Evolutionary conservation across 2,329 filamentous ascomycete species (phyloP).

Genomic region (Colletotrichum graminicola): DNA sequence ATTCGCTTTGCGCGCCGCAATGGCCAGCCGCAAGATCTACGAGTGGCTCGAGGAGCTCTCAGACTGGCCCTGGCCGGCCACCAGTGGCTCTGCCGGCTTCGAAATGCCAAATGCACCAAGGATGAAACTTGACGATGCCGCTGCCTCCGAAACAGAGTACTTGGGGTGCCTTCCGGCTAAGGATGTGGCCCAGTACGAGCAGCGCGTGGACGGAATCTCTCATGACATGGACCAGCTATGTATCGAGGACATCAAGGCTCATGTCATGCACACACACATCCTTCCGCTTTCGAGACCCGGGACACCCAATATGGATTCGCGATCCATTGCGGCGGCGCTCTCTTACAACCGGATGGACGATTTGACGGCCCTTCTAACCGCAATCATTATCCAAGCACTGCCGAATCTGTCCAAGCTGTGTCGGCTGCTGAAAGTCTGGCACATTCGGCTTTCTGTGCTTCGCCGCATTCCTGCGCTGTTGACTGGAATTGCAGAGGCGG

Average conservation of each 20-base stretch:
- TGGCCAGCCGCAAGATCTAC: slow-evolving; percentile 77
- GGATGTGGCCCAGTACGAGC: slow-evolving; percentile 77
- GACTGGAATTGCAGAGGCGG: slow-evolving; percentile 72
- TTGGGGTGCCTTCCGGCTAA: slow-evolving; percentile 77
- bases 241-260: slow-evolving; percentile 89
- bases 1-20: slow-evolving; percentile 77
- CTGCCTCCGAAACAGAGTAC: slow-evolving; percentile 57
- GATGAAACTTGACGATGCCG: slow-evolving; percentile 53
- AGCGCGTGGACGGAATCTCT: slow-evolving; percentile 79
- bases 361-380: slow-evolving; percentile 89
- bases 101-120: slow-evolving; percentile 59
- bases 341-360: slow-evolving; percentile 84
- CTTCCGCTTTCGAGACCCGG: slow-evolving; percentile 67
- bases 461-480: slow-evolving; percentile 79
- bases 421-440: slow-evolving; percentile 82
- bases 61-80: slow-evolving; percentile 68
- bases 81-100: slow-evolving; percentile 66
- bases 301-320: slow-evolving; percentile 59
- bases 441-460: slow-evolving; percentile 79
- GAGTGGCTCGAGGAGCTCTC: slow-evolving; percentile 79
- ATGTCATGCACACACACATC: slow-evolving; percentile 86
- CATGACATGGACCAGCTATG: slow-evolving; percentile 77
- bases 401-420: slow-evolving; percentile 83
- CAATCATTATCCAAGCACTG: slow-evolving; percentile 89
- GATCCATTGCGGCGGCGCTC: slow-evolving; percentile 56